phyloP scores from a whole-genome alignment of 108 stramenopile genomes.

The Phaeodactylum tricornutum region DNA sequence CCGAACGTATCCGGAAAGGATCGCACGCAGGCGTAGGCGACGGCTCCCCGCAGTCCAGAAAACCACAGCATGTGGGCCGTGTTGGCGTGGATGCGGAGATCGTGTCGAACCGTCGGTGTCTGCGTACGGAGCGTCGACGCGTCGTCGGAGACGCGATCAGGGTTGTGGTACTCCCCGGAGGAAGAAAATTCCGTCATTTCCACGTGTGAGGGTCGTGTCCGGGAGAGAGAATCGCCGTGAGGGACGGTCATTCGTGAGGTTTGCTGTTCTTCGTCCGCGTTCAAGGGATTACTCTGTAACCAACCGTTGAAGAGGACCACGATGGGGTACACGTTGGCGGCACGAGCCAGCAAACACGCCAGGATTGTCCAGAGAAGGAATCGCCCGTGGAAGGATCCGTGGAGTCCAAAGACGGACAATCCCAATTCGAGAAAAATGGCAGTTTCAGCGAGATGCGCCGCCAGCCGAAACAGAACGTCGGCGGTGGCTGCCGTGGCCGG shows the following conservation, averaged over 20 bases:
- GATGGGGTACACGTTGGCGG: slow-evolving; percentile 63
- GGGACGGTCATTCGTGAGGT: not conserved
- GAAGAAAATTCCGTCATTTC: not conserved
- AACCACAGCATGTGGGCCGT: slow-evolving; percentile 73
- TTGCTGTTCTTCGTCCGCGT: not conserved
- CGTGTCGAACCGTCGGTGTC: not conserved
- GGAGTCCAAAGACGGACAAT: slow-evolving; percentile 39
- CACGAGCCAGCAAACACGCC: slow-evolving; percentile 56
- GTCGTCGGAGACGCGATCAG: no score
- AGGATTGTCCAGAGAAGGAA: slow-evolving; percentile 49
- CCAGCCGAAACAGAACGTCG: slow-evolving; percentile 44
- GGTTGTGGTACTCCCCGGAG: not conserved
- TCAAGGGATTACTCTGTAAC: not conserved
- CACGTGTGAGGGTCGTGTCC: not conserved
- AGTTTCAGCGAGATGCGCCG: slow-evolving; percentile 60
- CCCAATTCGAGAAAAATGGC: slow-evolving; percentile 82
- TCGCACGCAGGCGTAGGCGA: slow-evolving; percentile 68
- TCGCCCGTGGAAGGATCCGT: not conserved
- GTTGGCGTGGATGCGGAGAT: slow-evolving; percentile 12
- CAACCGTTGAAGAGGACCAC: slow-evolving; percentile 34
- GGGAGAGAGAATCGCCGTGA: not conserved
- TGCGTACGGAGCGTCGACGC: not conserved
- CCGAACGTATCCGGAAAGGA: slow-evolving; percentile 41
- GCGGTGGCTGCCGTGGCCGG: slow-evolving; percentile 26
- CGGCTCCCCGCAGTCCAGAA: slow-evolving; percentile 71